Evolutionary conservation across 805 yeast genomes (phyloP), one percentile per base, ranked within the genome.

Genomic region (Wickerhamiella bombiphila): DNA sequence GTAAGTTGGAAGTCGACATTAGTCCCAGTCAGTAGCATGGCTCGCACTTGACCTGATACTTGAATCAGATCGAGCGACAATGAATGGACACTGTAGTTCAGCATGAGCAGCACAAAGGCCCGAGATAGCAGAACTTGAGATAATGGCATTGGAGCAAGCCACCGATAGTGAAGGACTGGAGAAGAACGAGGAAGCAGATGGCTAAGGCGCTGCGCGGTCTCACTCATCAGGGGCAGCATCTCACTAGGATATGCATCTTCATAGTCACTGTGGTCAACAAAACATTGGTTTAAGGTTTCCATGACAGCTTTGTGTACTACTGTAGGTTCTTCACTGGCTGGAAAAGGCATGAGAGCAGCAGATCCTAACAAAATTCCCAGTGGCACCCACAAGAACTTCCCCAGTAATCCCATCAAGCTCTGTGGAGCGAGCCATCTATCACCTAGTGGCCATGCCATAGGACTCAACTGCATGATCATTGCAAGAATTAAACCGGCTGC

Each of bases 401-500:
- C 26, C 26, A 24, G 9, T 13, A 24, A 24, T 9, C 26, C 13
- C 9, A 24, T 9, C 26, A 24, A 13, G 11, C 11, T 9, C 26
- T 24, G 26, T 13, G 11, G 26, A 9, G 9, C 26, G 13, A 9
- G 9, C 26, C 26, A 24, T 9, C 11, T 13, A 24, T 13, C 13
- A 24, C 11, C 26, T 9, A 24, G 26, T 9, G 9, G 13, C 26
- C 26, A 24, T 9, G 26, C 13, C 13, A 13, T 24, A 5, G 41
- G 42, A 4, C 38, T 18, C 3, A 45, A 39, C 37, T 47, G 45
- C 9, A 45, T 11, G 3, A 29, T 3, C 1, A 37, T 37, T 3
- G 32, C 21, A 3, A 42, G 36, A 4, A 37, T 4, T 7, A 38
- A 13, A 11, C 37, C n/a, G 17, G 36, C 8, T 3, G 35, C 29